phyloP scores from a whole-genome alignment of 108 stramenopile genomes.

The Hondaea fermentalgiana region DNA sequence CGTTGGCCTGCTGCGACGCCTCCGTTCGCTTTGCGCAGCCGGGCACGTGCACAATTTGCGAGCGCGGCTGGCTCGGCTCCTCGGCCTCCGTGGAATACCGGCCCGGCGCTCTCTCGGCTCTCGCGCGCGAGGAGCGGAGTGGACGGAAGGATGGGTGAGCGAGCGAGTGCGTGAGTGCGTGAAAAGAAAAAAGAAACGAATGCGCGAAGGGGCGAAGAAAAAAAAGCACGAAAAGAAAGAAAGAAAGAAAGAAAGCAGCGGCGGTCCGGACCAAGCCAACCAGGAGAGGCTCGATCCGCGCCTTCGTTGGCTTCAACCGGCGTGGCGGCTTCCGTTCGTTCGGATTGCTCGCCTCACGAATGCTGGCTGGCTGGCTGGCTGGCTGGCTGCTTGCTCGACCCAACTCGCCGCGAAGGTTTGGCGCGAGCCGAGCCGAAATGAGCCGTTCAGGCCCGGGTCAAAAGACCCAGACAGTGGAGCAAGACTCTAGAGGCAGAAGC shows the following conservation, averaged over 20 bases:
- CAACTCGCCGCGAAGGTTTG: no score
- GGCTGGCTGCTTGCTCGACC: no score
- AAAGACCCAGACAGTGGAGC: neutral
- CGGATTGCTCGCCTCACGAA: neutral
- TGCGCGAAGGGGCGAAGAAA: neutral
- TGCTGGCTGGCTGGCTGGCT: neutral
- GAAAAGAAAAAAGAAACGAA: neutral
- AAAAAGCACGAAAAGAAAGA: neutral
- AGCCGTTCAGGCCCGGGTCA: neutral
- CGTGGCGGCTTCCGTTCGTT: neutral
- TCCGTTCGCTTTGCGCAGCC: no score
- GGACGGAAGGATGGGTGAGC: neutral
- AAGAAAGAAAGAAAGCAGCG: neutral
- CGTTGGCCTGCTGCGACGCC: neutral
- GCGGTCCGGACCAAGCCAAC: neutral
- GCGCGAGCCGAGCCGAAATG: no score
- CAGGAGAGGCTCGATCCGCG: neutral
- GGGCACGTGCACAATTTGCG: no score
- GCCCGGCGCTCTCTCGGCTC: no score
- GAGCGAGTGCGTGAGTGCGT: neutral
- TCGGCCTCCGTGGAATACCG: neutral
- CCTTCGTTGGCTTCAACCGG: neutral
- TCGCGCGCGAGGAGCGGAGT: neutral
- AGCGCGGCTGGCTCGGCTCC: neutral
- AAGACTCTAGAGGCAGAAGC: neutral